phyloP scores from a whole-genome alignment of 192 early-diverging fungal species.

The Coemansia sp. region DNA sequence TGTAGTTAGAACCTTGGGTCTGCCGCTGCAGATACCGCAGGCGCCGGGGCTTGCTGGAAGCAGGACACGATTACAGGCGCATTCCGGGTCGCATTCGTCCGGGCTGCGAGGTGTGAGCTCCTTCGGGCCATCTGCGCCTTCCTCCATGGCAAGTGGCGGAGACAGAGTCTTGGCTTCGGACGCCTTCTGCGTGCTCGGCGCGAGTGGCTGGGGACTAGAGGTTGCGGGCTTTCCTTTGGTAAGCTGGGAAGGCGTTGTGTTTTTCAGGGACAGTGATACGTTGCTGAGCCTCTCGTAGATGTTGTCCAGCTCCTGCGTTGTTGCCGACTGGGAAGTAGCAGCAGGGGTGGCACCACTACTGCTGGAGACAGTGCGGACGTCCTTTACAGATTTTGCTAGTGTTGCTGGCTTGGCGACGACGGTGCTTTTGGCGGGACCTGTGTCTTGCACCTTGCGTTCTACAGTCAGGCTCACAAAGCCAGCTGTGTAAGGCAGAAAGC shows the following conservation, averaged over 20 bases:
- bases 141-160: constrained; percentile 1
- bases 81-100: constrained; percentile 31
- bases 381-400: neutral
- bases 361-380: neutral
- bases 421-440: constrained; percentile 1
- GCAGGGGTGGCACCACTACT: neutral
- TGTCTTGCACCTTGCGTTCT: constrained; percentile 28
- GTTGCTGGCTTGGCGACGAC: neutral
- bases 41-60: constrained; percentile 42
- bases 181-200: neutral
- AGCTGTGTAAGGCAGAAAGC: constrained; percentile 34
- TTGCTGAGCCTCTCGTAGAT: constrained; percentile 43
- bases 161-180: constrained; percentile 29
- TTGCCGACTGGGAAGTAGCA: constrained; percentile 12
- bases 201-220: neutral
- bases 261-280: constrained; percentile 40
- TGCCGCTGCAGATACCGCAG: constrained; percentile 42
- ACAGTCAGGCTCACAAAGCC: constrained; percentile 19
- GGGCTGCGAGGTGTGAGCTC: constrained; percentile 8
- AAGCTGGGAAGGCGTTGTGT: constrained; percentile 29
- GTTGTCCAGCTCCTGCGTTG: constrained; percentile 39
- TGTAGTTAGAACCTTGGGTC: constrained; percentile 33
- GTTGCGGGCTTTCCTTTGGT: constrained; percentile 7
- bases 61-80: constrained; percentile 41
- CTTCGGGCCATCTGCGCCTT: neutral